Evolutionary conservation across 2,329 filamentous ascomycete species (phyloP).

Genomic region (Clonostachys chloroleuca): DNA sequence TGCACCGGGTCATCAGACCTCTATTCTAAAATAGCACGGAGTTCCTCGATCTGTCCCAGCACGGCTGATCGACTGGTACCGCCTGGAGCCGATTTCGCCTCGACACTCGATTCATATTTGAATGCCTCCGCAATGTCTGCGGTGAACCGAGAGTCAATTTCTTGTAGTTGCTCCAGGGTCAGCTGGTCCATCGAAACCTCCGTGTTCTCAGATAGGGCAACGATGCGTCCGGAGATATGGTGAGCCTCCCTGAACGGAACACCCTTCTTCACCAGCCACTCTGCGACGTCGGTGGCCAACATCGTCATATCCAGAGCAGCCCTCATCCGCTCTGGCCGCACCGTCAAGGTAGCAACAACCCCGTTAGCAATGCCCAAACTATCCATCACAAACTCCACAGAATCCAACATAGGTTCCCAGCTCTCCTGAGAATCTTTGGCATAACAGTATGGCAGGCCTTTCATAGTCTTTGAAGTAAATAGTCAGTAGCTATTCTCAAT

Average conservation of each 20-base stretch:
- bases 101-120: conserved; percentile 69
- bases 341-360: conserved; percentile 62
- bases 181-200: conserved; percentile 65
- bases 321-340: conserved; percentile 64
- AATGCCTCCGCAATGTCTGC: conserved; percentile 62
- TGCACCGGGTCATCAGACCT: conserved; percentile 11
- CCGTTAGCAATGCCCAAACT: conserved; percentile 72
- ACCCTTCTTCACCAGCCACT: conserved; percentile 59
- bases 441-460: conserved; percentile 67
- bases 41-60: conserved; percentile 51
- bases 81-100: conserved; percentile 62
- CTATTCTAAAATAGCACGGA: conserved; percentile 25
- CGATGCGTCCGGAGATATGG: conserved; percentile 68
- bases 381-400: conserved; percentile 68
- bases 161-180: conserved; percentile 61
- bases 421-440: conserved; percentile 78
- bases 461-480: conserved; percentile 31
- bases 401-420: conserved; percentile 71
- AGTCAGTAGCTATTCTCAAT: conserved; percentile 19
- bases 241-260: conserved; percentile 72
- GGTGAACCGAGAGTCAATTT: conserved; percentile 62
- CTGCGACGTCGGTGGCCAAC: conserved; percentile 64
- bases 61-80: conserved; percentile 67
- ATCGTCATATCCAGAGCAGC: conserved; percentile 69
- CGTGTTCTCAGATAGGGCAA: conserved; percentile 64